Percentiles rank a stretch among this genome's conserved stretches.
Evolutionary conservation across 2,329 filamentous ascomycete genomes (phyloP).

Genomic region (Fusarium praegraminearum): DNA sequence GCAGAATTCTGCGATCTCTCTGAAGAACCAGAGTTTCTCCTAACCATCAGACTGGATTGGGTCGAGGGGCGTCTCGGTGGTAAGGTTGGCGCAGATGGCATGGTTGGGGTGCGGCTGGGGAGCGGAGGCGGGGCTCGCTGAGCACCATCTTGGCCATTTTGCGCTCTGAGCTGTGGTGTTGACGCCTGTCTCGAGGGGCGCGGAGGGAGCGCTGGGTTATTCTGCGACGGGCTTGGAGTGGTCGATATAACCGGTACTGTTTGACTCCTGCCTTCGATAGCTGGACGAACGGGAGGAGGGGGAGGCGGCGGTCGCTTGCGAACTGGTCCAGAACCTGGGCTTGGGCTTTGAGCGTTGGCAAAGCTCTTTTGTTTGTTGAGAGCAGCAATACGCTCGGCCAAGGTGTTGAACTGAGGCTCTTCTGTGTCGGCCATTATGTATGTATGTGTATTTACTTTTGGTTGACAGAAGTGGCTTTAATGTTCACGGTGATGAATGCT

Average conservation of each 20-base stretch:
- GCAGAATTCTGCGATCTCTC: conserved; percentile 67
- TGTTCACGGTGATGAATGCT: neutral
- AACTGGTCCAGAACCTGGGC: conserved; percentile 55
- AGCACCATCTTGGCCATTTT: conserved; percentile 24
- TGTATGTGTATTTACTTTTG: conserved; percentile 3
- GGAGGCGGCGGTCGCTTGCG: conserved; percentile 57
- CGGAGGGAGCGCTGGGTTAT: conserved; percentile 37
- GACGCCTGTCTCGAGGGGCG: conserved; percentile 38
- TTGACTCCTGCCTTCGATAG: conserved; percentile 53
- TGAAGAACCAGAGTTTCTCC: conserved; percentile 69
- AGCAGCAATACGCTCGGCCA: conserved; percentile 73
- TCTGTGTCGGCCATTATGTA: conserved; percentile 69
- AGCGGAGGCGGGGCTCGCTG: conserved; percentile 52
- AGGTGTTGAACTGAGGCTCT: conserved; percentile 70
- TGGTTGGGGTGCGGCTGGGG: conserved; percentile 50
- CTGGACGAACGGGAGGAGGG: conserved; percentile 58
- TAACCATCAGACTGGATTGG: conserved; percentile 55
- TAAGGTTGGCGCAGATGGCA: conserved; percentile 59
- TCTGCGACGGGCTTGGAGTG: conserved; percentile 38
- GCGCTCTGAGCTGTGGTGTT: conserved; percentile 18
- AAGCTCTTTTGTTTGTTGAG: conserved; percentile 73
- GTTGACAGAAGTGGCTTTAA: neutral
- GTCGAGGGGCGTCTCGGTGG: conserved; percentile 63
- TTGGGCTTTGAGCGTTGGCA: conserved; percentile 53
- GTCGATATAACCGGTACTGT: conserved; percentile 54